These are phyloP conservation scores for Fusarium setosum DNA, from an alignment of 2,329 filamentous ascomycete genomes.

Conservation along the genomic window DNA sequence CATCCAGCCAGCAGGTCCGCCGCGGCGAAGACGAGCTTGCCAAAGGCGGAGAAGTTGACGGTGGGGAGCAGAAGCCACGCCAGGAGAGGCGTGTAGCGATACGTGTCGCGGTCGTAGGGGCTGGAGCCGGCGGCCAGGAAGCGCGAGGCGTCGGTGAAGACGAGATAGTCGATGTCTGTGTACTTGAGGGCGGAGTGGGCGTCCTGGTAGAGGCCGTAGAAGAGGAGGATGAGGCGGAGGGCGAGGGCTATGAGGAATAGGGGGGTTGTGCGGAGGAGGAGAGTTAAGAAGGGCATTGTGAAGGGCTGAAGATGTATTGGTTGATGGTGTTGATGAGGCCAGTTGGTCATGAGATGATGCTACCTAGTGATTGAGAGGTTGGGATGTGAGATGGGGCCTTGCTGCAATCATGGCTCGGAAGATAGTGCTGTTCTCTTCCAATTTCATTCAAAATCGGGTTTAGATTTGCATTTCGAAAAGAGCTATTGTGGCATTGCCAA, in stretches of 20 bases:
- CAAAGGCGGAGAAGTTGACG: constrained; percentile 78
- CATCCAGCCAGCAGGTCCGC: constrained; percentile 89
- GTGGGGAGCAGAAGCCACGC: constrained; percentile 93
- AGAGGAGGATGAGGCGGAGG: constrained; percentile 78
- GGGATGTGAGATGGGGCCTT: neutral
- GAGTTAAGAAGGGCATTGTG: constrained; percentile 36
- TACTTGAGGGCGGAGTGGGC: constrained; percentile 93
- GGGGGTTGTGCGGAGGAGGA: constrained; percentile 51
- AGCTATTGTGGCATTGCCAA: constrained; percentile 21
- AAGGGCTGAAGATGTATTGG: constrained; percentile 15
- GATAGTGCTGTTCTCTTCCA: neutral
- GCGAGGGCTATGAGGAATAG: constrained; percentile 69
- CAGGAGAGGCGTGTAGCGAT: constrained; percentile 94
- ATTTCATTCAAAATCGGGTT: neutral
- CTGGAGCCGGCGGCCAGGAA: constrained; percentile 75
- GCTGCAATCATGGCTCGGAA: constrained; percentile 27
- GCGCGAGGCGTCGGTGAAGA: constrained; percentile 95
- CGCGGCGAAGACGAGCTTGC: constrained; percentile 86
- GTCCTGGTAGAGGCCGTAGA: constrained; percentile 95
- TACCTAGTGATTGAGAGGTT: constrained; percentile 9
- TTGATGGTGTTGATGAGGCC: constrained; percentile 34
- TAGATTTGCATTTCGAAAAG: neutral
- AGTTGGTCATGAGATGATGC: constrained; percentile 37
- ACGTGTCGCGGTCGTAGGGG: constrained; percentile 91
- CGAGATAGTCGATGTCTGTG: constrained; percentile 98